A percentile compares a stretch with the other conserved stretches of the same genome.
Evolutionary conservation across 2,329 filamentous ascomycete genomes (phyloP).

Genomic region (Rhytidhysteron rufulum): DNA sequence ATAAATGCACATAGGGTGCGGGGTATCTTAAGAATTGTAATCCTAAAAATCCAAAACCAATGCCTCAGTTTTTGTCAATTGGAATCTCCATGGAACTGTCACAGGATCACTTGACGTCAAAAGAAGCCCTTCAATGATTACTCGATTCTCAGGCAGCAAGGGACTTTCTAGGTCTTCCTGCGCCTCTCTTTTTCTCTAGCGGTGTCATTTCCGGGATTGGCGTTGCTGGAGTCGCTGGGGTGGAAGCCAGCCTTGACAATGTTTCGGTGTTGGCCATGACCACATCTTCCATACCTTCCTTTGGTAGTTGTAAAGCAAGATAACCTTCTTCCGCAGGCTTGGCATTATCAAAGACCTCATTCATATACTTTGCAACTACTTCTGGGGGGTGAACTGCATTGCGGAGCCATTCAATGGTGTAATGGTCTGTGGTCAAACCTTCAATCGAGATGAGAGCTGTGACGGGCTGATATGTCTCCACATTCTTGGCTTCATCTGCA

Average conservation of each 20-base stretch:
- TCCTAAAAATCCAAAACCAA: no score
- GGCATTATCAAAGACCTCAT: not conserved
- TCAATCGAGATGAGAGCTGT: not conserved
- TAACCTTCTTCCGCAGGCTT: not conserved
- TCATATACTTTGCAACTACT: not conserved
- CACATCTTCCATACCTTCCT: not conserved
- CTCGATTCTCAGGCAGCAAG: not conserved
- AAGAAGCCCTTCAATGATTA: no score
- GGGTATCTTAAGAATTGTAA: no score
- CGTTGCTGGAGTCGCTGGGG: not conserved
- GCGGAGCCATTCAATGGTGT: not conserved
- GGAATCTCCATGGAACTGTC: no score
- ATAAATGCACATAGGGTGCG: no score
- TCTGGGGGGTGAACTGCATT: not conserved
- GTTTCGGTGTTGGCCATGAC: not conserved
- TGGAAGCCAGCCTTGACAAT: not conserved
- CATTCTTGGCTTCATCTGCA: not conserved
- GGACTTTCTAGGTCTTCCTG: not conserved
- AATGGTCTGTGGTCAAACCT: not conserved
- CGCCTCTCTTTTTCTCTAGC: not conserved
- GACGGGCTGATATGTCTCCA: not conserved
- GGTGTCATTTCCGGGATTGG: not conserved
- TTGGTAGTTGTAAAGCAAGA: not conserved
- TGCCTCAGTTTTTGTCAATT: no score
- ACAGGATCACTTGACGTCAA: no score